Evolutionary conservation across 2,329 filamentous ascomycete genomes (phyloP), one percentile per base, ranked within the genome.

Genomic region (Pezicula rhizophila): DNA sequence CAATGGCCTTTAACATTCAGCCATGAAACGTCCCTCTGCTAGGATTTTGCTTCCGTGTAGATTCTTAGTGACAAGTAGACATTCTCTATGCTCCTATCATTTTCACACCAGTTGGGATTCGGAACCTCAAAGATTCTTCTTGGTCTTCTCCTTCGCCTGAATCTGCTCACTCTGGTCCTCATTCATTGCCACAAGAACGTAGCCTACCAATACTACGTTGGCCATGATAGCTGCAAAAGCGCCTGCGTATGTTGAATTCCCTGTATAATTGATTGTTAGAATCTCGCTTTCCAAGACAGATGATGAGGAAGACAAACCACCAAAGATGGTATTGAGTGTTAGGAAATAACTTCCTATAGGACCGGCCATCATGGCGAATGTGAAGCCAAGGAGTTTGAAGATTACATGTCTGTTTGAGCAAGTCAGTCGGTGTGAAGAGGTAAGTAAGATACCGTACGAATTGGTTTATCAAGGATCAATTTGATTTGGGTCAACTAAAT

Each of bases 311-410:
- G 40, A 63, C 71, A 48, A 71, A 91, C 92, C 91, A 59, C 75
- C 74, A 69, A 95, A 96, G 25, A 96, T 60, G 1, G 74, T 78
- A 62, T 91, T 79, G 25, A 95, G 76, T 0, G 87, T 87, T 41
- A 87, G 62, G 66, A 95, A 99, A 69, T 96, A 99, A 38, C 87
- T 89, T 37, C 88, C 84, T 58, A 99, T 89, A 12, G 93, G 93
- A 17, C 87, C 70, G 14, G 86, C 78, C 52, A 96, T 78, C 92
- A 99, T 97, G 64, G 90, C 91, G 35, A 91, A 73, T 0, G 91
- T 95, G 70, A 96, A 97, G 55, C 79, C 84, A 14, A 97, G 77
- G 17, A 99, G 82, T 71, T 97, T 99, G 63, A 84, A 72, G 56
- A 99, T 93, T 57, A 97, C 90, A 63, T 86, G 76, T 49, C 89